Percentiles rank a stretch among this genome's conserved stretches.
Conservation (phyloP, 106 monocot species). For the Gastrodia elata region DNA sequence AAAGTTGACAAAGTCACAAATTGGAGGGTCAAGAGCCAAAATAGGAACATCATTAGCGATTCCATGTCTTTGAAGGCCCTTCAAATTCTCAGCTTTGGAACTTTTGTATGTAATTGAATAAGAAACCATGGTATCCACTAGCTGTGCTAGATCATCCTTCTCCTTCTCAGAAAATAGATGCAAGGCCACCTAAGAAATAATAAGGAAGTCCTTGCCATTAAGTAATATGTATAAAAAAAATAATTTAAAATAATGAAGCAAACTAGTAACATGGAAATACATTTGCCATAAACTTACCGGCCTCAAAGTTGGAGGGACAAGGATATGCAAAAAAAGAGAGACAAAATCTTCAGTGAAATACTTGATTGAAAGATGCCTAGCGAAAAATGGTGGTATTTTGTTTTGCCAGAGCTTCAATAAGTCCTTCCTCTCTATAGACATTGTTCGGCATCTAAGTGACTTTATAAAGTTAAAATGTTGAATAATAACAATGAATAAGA, state of each 20-base stretch:
- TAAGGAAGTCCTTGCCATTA: neutral
- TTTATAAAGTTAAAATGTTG: neutral
- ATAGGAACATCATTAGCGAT: slow-evolving; percentile 29
- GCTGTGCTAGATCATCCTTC: slow-evolving; percentile 62
- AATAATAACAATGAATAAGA: neutral
- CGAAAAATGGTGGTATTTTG: slow-evolving; percentile 54
- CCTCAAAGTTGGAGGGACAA: slow-evolving; percentile 71
- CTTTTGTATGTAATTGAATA: slow-evolving; percentile 77
- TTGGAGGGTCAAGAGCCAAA: slow-evolving; percentile 62
- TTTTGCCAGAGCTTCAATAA: slow-evolving; percentile 64
- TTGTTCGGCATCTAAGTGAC: slow-evolving; percentile 49
- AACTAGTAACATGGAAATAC: neutral
- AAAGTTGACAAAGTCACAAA: slow-evolving; percentile 57
- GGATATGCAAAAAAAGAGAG: slow-evolving; percentile 73
- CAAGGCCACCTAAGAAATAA: slow-evolving; percentile 55
- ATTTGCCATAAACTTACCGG: slow-evolving; percentile 50
- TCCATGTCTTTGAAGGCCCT: slow-evolving; percentile 26
- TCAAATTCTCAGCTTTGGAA: slow-evolving; percentile 33
- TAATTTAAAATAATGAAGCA: neutral
- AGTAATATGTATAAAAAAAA: neutral
- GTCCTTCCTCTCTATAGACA: slow-evolving; percentile 68
- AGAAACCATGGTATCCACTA: slow-evolving; percentile 84
- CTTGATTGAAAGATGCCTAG: slow-evolving; percentile 66
- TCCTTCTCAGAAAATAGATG: slow-evolving; percentile 84
- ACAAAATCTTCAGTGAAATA: slow-evolving; percentile 71